Evolutionary conservation across 176 grass and related monocot species (phyloP).

Genomic region (Cenchrus purpureus): DNA sequence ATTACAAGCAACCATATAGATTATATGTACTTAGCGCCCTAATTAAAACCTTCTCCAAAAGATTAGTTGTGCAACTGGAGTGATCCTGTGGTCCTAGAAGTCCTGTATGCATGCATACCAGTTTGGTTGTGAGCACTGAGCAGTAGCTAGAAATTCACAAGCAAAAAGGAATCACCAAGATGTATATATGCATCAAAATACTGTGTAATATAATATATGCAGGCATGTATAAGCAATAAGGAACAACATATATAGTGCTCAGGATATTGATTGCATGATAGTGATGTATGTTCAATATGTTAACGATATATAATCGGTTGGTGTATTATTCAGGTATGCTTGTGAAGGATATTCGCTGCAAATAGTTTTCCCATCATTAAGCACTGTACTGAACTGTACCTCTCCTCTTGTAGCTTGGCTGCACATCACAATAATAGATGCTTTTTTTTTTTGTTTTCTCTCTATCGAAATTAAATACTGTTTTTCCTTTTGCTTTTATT

Average conservation of each 20-base stretch:
- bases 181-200: constrained; percentile 16
- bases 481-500: neutral
- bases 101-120: constrained; percentile 1
- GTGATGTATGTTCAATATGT: neutral
- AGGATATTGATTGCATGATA: constrained; percentile 29
- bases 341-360: neutral
- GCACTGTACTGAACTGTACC: neutral
- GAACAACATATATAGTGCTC: neutral
- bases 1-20: neutral
- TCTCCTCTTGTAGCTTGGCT: neutral
- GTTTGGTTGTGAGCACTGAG: constrained; percentile 23
- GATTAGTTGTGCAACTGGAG: constrained; percentile 26
- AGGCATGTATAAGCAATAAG: constrained; percentile 10
- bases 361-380: neutral
- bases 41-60: neutral
- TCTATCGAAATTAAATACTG: neutral
- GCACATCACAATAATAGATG: constrained; percentile 4
- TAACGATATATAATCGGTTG: neutral
- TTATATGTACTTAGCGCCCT: neutral
- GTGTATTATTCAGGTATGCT: neutral
- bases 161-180: neutral
- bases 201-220: constrained; percentile 37
- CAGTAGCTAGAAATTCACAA: constrained; percentile 8
- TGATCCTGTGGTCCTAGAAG: constrained; percentile 29
- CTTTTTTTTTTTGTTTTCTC: neutral